These are phyloP conservation scores for Boletus speciosus DNA, from an alignment of 768 basidiomycete genomes.

Conservation along the genomic window DNA sequence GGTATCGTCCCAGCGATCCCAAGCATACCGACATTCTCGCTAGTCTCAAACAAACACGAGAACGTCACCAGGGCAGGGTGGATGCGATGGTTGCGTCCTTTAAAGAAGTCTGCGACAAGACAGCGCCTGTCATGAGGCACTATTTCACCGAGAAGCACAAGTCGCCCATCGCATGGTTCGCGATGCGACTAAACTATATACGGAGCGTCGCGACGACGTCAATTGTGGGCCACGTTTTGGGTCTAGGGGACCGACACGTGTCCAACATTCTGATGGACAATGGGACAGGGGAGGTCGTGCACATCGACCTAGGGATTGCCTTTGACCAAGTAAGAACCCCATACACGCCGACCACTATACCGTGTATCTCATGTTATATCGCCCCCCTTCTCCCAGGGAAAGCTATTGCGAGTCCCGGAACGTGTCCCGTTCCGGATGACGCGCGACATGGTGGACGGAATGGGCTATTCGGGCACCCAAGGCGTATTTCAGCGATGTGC, in stretches of 20 bases:
- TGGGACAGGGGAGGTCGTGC: slow-evolving; percentile 79
- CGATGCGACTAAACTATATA: slow-evolving; percentile 83
- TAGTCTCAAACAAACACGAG: slow-evolving; percentile 32
- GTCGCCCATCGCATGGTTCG: slow-evolving; percentile 87
- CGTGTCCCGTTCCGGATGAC: slow-evolving; percentile 94
- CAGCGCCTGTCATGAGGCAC: slow-evolving; percentile 88
- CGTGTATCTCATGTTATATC: not conserved
- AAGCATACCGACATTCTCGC: slow-evolving; percentile 29
- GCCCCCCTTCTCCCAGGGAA: slow-evolving; percentile 53
- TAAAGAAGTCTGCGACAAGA: slow-evolving; percentile 38
- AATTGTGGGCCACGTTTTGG: slow-evolving; percentile 90
- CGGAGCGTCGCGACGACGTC: slow-evolving; percentile 92
- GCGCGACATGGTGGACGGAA: slow-evolving; percentile 88
- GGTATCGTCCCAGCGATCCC: slow-evolving; percentile 65
- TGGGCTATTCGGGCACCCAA: slow-evolving; percentile 85
- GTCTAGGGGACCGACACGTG: slow-evolving; percentile 88
- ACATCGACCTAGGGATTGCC: slow-evolving; percentile 95
- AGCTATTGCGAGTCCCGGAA: slow-evolving; percentile 74
- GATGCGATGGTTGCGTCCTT: slow-evolving; percentile 36
- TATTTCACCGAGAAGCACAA: slow-evolving; percentile 91
- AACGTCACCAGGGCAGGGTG: slow-evolving; percentile 27
- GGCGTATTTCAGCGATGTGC: slow-evolving; percentile 95
- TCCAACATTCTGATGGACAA: slow-evolving; percentile 91
- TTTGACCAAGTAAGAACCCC: slow-evolving; percentile 74
- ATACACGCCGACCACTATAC: not conserved